These are phyloP conservation scores for Herpotrichia juniperi DNA, from an alignment of 2,329 filamentous ascomycete genomes.

Conservation along the genomic window DNA sequence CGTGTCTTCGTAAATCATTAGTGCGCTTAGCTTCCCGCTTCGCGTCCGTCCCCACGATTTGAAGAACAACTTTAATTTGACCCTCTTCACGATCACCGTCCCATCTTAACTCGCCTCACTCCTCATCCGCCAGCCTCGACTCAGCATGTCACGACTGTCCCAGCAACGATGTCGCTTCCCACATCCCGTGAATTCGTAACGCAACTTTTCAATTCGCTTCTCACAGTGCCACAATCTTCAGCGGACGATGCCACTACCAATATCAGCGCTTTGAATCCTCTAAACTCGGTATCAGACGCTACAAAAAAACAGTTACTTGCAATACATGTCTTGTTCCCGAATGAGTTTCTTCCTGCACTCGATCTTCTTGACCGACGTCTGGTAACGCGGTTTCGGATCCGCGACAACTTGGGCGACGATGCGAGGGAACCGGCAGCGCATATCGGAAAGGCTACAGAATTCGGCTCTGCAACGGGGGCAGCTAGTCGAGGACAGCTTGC, in stretches of 20 bases:
- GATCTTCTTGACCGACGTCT: conserved; percentile 83
- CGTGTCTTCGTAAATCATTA: background rate
- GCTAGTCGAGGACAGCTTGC: background rate
- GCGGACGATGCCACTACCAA: conserved; percentile 15
- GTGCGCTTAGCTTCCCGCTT: conserved; percentile 4
- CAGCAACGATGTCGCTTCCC: conserved; percentile 21
- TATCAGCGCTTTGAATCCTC: conserved; percentile 50
- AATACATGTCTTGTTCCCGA: conserved; percentile 84
- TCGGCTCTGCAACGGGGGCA: background rate
- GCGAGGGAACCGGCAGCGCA: background rate
- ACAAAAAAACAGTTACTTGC: conserved; percentile 67
- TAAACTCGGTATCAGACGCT: conserved; percentile 31
- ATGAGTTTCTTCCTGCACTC: conserved; percentile 79
- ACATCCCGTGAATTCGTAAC: conserved; percentile 40
- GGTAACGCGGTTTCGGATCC: conserved; percentile 60
- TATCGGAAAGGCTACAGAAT: background rate
- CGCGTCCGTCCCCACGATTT: conserved; percentile 5
- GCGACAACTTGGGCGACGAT: conserved; percentile 1
- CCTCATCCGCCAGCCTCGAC: background rate
- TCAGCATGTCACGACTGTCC: conserved; percentile 15
- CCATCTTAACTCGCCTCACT: background rate
- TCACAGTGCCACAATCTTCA: conserved; percentile 12
- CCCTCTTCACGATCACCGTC: background rate
- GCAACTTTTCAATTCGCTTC: conserved; percentile 36
- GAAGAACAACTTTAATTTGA: conserved; percentile 10